Base-by-base conservation (phyloP, 768 basidiomycete species). In the Russula emetica region DNA sequence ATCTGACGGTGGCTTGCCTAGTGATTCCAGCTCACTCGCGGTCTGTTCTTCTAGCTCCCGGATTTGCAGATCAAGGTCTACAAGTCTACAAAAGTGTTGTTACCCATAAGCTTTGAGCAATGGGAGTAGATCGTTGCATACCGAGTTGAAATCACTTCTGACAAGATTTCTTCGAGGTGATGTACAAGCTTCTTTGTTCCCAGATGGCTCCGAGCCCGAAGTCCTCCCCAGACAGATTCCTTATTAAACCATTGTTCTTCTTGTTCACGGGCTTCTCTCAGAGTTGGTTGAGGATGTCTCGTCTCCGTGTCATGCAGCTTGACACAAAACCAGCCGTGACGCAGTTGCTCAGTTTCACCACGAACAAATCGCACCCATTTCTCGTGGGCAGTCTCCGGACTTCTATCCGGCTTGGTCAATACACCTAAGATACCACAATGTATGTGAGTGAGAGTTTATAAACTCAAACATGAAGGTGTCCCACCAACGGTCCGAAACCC, bases 1-100 rank as follows among this genome's bases (percentile, higher is more conserved):
- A 1, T 66, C 69, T 0, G 85, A 82, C 0, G 85, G 85, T 0
- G 78, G 76, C 22, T 71, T 77, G 0, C 86, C 85, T 0, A 80
- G 70, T 7, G n/a, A 72, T 14, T 44, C 62, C 62, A 5, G 67
- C 45, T 1, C 76, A 73, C 16, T 6, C 2, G 30, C 2, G 0
- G 81, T 77, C 9, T 65, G 69, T 0, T 69, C 63, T 3, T 83
- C 76, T 0, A 77, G 70, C 0, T 70, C 74, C 34, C 77, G 75
- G 24, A 88, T 71, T 64, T 86, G 85, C 0, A 78, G 72, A 49
- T 80, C 77, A n/a, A 88, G 82, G 50, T 80, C 74, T 0, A 85
- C 85, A 0, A 89, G 75, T 47, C 87, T 88, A 30, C 26, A 18
- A 24, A n/a, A 20, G 28, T 50, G 28, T 28, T 14, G 55, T 28